Percentiles rank a stretch among this genome's conserved stretches.
Evolutionary conservation across 2,329 filamentous ascomycete species (phyloP).

Genomic region (Penicillium sumatraense): DNA sequence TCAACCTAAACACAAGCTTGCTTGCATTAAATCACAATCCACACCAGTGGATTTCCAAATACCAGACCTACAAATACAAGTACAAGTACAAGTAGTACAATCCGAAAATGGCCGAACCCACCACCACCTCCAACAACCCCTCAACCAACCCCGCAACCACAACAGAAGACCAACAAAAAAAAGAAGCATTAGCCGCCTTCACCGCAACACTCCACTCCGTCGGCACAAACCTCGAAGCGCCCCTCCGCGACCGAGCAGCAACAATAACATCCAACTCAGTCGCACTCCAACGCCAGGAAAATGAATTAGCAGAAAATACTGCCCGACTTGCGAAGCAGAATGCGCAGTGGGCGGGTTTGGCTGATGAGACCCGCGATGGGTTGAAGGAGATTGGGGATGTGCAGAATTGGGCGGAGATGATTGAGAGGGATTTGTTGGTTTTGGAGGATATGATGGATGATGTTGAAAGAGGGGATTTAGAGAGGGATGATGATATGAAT

Average conservation of each 20-base stretch:
- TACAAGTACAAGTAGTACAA: neutral
- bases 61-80: neutral
- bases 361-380: constrained; percentile 59
- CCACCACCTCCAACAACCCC: neutral
- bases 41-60: neutral
- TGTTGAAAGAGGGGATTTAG: constrained; percentile 35
- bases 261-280: constrained; percentile 61
- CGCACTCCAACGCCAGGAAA: constrained; percentile 61
- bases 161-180: constrained; percentile 36
- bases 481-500: constrained; percentile 26
- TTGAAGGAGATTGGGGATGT: constrained; percentile 68
- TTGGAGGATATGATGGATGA: constrained; percentile 48
- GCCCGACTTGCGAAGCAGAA: constrained; percentile 56
- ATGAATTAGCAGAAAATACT: constrained; percentile 56
- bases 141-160: constrained; percentile 7
- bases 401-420: constrained; percentile 68
- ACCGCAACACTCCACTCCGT: constrained; percentile 48
- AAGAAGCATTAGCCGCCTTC: constrained; percentile 51
- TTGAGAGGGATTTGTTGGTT: constrained; percentile 55
- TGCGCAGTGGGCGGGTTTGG: constrained; percentile 58
- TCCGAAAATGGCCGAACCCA: constrained; percentile 3
- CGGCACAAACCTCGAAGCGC: constrained; percentile 55
- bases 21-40: neutral
- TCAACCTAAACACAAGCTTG: no score
- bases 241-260: constrained; percentile 58